phyloP scores from a whole-genome alignment of 75 land plant genomes.

The Pinus albicaulis region DNA sequence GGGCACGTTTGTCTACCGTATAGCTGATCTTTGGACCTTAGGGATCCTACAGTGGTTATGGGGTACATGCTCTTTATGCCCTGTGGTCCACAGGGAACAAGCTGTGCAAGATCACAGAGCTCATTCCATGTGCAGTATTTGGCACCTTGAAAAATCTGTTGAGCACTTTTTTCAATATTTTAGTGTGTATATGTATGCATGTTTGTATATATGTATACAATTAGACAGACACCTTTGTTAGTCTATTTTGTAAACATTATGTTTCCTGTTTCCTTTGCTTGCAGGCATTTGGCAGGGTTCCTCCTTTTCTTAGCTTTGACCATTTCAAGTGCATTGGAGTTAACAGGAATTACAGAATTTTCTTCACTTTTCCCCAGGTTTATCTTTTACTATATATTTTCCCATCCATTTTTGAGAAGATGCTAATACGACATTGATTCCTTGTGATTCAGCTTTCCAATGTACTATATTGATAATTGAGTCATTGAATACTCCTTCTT shows the following conservation, averaged over 20 bases:
- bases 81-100: too few relatives aligned
- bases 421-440: not conserved
- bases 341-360: conserved; percentile 1
- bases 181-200: not conserved
- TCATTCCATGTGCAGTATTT: too few relatives aligned
- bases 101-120: too few relatives aligned
- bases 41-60: too few relatives aligned
- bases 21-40: too few relatives aligned
- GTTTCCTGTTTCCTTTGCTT: not conserved
- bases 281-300: conserved; percentile 89
- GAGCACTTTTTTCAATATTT: too few relatives aligned
- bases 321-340: conserved; percentile 26
- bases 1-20: too few relatives aligned
- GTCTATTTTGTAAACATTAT: not conserved
- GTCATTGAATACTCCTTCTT: not conserved
- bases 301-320: conserved; percentile 60
- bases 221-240: not conserved
- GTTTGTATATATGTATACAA: not conserved
- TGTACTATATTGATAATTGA: not conserved
- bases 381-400: not conserved
- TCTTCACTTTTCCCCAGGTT: conserved; percentile 8
- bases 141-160: not conserved
- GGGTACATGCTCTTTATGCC: too few relatives aligned
- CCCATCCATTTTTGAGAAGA: not conserved
- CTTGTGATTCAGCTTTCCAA: not conserved